Base-by-base conservation (phyloP, 768 basidiomycete genomes). In the Ramaria sp. region DNA sequence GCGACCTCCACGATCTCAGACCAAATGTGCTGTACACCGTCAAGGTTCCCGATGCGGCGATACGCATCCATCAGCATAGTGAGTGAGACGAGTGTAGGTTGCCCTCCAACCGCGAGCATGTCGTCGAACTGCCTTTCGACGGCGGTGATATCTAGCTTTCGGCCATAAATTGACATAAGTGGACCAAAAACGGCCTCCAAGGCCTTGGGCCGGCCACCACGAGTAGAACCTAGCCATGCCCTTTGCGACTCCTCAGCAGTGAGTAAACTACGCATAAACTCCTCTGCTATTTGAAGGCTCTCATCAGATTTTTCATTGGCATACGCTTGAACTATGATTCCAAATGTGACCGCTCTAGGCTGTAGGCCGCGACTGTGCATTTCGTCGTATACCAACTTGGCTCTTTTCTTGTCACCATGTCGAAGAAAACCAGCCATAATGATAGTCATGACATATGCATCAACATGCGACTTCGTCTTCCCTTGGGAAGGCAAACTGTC, bases 351-450 rank as follows among this genome's bases (percentile, higher is more conserved):
- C 1, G 87, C 78, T 7, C 75, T 81, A 4, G 87, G 90, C 46
- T 78, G 64, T 20, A 96, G 76, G 1, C 82, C 82, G 1, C 81
- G 77, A 1, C 69, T 63, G 17, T 71, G 65, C 84, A 98, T 95
- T 50, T 86, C 79, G 22, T 84, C 78, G 64, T 88, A 86, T 5
- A 88, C 73, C 17, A 68, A 74, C 70, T 75, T 81, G 2, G 92
- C 91, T 46, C 71, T 71, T 5, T 64, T 61, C 52, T 71, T 73
- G 33, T 85, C 71, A 3, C 80, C 78, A 1, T 63, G 61, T 17
- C 80, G 79, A 54, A 95, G 71, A 66, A 82, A 86, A 0, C 83
- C 86, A 7, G 78, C 74, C 75, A 92, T 83, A 65, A 95, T 69
- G 64, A 86, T 82, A 24, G 88, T 88, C 59, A 89, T 73, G 45